phyloP scores from a whole-genome alignment of 2,329 filamentous ascomycete species.

The Hyphodiscus sp. region DNA sequence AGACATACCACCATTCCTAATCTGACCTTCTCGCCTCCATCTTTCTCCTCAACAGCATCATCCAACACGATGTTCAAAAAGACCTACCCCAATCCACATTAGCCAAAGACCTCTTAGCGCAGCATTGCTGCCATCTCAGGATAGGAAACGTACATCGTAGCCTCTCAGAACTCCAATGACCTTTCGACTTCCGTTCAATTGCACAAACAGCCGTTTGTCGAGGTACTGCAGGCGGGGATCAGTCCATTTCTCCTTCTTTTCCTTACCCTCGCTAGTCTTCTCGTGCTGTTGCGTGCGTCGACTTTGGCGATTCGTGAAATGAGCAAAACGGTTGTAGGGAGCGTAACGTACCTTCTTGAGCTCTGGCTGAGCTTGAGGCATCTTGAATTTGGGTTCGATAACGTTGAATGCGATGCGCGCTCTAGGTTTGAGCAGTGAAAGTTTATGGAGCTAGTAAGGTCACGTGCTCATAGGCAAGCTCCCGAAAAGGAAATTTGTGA shows the following conservation, averaged over 20 bases:
- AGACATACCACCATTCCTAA: slow-evolving; percentile 83
- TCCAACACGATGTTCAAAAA: slow-evolving; percentile 98
- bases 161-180: slow-evolving; percentile 90
- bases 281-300: slow-evolving; percentile 11
- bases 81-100: slow-evolving; percentile 50
- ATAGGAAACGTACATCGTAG: slow-evolving; percentile 69
- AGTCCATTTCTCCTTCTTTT: slow-evolving; percentile 53
- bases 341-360: slow-evolving; percentile 76
- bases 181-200: slow-evolving; percentile 95
- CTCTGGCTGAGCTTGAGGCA: slow-evolving; percentile 98
- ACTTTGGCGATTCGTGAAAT: slow-evolving; percentile 1
- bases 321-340: slow-evolving; percentile 4
- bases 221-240: slow-evolving; percentile 64
- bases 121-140: neutral
- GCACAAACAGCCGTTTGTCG: slow-evolving; percentile 97
- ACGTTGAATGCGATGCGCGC: slow-evolving; percentile 8
- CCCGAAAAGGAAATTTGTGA: neutral
- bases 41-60: slow-evolving; percentile 92
- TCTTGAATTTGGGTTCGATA: slow-evolving; percentile 37
- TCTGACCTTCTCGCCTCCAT: slow-evolving; percentile 80
- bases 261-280: slow-evolving; percentile 9
- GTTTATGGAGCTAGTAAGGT: slow-evolving; percentile 2
- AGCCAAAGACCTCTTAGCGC: slow-evolving; percentile 15
- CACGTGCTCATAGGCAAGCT: slow-evolving; percentile 24
- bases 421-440: slow-evolving; percentile 4